phyloP scores from a whole-genome alignment of 768 basidiomycete genomes.

The Lactarius deliciosus region DNA sequence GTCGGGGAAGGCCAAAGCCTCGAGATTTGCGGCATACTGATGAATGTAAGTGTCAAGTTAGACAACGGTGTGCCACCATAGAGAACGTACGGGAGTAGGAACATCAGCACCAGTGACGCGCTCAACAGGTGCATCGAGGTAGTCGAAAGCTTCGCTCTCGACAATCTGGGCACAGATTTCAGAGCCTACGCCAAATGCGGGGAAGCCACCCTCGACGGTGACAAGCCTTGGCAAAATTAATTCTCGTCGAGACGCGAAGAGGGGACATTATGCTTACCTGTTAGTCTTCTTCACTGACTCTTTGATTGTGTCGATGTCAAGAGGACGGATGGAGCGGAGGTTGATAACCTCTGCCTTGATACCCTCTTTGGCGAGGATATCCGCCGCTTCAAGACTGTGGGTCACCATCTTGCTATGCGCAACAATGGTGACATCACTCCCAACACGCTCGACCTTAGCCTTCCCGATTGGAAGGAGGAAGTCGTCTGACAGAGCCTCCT shows the following conservation, averaged over 20 bases:
- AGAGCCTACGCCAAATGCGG: conserved; percentile 95
- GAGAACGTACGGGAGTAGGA: conserved; percentile 83
- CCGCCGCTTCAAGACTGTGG: conserved; percentile 92
- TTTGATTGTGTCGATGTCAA: conserved; percentile 97
- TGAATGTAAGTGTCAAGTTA: conserved; percentile 12
- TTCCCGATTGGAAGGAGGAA: conserved; percentile 97
- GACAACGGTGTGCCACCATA: conserved; percentile 17
- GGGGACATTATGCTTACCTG: conserved; percentile 50
- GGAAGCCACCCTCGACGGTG: conserved; percentile 98
- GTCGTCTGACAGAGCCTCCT: conserved; percentile 92
- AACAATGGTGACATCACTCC: conserved; percentile 92
- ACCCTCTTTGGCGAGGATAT: conserved; percentile 89
- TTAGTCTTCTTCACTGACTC: conserved; percentile 98
- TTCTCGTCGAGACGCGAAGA: conserved; percentile 6
- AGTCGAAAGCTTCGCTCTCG: conserved; percentile 97
- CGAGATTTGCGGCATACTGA: conserved; percentile 89
- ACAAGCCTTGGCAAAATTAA: conserved; percentile 58
- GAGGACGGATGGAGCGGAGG: conserved; percentile 90
- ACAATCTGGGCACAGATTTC: conserved; percentile 98
- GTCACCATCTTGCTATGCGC: conserved; percentile 99
- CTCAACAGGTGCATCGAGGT: conserved; percentile 97
- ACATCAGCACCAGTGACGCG: conserved; percentile 97
- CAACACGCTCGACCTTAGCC: conserved; percentile 92
- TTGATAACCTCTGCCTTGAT: conserved; percentile 99
- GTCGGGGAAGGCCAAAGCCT: conserved; percentile 92